phyloP scores from a whole-genome alignment of 345 rosid genomes.

The Camelina hispida region DNA sequence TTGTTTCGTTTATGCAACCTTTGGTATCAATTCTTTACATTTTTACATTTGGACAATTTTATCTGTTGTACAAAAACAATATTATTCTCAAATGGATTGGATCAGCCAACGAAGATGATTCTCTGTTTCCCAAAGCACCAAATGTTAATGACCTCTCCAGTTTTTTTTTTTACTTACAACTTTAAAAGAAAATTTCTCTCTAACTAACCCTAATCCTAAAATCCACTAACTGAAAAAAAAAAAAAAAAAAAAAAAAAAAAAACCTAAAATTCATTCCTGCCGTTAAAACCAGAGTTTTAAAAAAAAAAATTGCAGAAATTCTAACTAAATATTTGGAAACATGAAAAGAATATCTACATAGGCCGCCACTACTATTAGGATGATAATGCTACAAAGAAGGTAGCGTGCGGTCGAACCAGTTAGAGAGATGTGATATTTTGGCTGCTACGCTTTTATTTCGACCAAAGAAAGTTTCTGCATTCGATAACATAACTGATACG shows the following conservation, averaged over 20 bases:
- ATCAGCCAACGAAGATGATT: constrained; percentile 4
- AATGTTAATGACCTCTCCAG: constrained; percentile 12
- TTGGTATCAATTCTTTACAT: background rate
- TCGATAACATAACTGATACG: constrained; percentile 63
- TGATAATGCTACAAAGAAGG: constrained; percentile 52
- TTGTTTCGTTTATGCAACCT: constrained; percentile 29
- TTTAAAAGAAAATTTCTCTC: constrained; percentile 10
- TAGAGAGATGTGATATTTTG: constrained; percentile 66
- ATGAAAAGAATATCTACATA: constrained; percentile 53
- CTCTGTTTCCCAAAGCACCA: constrained; percentile 8
- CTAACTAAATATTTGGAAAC: constrained; percentile 33
- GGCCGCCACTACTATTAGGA: constrained; percentile 9
- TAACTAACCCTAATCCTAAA: constrained; percentile 24
- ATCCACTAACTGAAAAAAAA: background rate
- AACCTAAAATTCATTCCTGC: constrained; percentile 5
- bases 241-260: background rate
- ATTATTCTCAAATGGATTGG: background rate
- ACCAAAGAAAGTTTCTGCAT: constrained; percentile 68
- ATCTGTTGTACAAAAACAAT: background rate
- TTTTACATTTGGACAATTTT: background rate
- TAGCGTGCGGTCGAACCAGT: constrained; percentile 55
- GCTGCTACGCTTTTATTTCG: constrained; percentile 57
- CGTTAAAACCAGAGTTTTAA: background rate
- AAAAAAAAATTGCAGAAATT: background rate
- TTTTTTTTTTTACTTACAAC: constrained; percentile 33